Evolutionary conservation across 2,329 filamentous ascomycete genomes (phyloP).

Genomic region (Daldinia eschscholtzii): DNA sequence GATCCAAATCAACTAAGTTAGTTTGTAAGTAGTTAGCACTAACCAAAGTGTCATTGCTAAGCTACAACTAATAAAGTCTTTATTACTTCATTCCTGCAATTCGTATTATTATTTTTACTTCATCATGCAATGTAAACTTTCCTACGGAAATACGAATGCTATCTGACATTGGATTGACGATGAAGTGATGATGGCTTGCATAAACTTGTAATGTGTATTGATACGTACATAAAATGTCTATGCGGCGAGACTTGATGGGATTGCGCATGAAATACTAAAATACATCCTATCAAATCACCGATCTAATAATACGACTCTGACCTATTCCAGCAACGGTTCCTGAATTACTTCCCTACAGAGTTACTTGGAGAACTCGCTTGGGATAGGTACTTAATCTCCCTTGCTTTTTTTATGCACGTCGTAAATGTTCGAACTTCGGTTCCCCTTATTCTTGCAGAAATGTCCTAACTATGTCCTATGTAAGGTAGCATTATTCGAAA

Average conservation of each 20-base stretch:
- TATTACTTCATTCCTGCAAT: constrained; percentile 5
- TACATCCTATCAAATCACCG: constrained; percentile 20
- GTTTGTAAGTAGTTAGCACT: neutral
- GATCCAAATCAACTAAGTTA: constrained; percentile 39
- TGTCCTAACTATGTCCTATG: constrained; percentile 2
- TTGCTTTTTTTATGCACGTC: constrained; percentile 36
- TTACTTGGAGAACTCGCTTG: neutral
- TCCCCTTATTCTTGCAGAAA: constrained; percentile 42
- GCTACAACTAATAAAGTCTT: constrained; percentile 6
- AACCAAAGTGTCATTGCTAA: constrained; percentile 13
- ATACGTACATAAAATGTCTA: constrained; percentile 8
- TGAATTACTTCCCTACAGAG: constrained; percentile 19
- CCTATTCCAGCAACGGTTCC: constrained; percentile 23
- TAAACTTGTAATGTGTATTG: constrained; percentile 7
- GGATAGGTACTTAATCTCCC: constrained; percentile 36
- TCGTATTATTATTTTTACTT: constrained; percentile 19
- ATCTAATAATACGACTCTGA: constrained; percentile 20
- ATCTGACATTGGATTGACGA: constrained; percentile 20
- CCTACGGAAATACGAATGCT: constrained; percentile 8
- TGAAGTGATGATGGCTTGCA: constrained; percentile 29
- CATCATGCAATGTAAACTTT: constrained; percentile 22
- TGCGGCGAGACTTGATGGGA: neutral
- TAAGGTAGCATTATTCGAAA: constrained; percentile 26
- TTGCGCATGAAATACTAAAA: constrained; percentile 25
- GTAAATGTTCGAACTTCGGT: constrained; percentile 18